phyloP scores from a whole-genome alignment of 257 asterid genomes.

The Leptodermis oblonga region DNA sequence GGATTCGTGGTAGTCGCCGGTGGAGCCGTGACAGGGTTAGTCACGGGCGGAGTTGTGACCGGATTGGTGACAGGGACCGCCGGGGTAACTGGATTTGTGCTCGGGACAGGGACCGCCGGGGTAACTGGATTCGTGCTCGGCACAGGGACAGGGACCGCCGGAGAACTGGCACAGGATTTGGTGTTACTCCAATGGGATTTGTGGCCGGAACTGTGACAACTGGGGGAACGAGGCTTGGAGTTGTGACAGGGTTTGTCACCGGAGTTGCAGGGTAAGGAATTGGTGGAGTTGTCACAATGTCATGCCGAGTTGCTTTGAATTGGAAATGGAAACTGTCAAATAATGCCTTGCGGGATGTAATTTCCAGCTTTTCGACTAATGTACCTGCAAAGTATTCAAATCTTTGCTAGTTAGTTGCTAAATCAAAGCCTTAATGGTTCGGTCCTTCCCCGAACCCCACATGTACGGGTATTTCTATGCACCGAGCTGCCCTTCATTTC shows the following conservation, averaged over 20 bases:
- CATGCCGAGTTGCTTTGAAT: slow-evolving; percentile 30
- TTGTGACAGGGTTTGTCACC: slow-evolving; percentile 61
- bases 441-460: no score
- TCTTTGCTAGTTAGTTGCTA: background rate
- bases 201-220: slow-evolving; percentile 46
- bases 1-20: slow-evolving; percentile 29
- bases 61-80: slow-evolving; percentile 39
- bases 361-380: slow-evolving; percentile 13
- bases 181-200: slow-evolving; percentile 35
- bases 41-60: slow-evolving; percentile 27
- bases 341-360: slow-evolving; percentile 26
- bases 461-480: no score
- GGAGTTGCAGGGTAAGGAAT: slow-evolving; percentile 46
- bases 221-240: slow-evolving; percentile 41
- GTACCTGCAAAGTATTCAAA: slow-evolving; percentile 20
- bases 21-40: slow-evolving; percentile 33
- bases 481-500: no score
- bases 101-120: slow-evolving; percentile 34
- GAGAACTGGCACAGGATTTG: slow-evolving; percentile 33
- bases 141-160: slow-evolving; percentile 22
- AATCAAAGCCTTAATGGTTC: no score
- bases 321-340: slow-evolving; percentile 21
- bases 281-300: slow-evolving; percentile 33
- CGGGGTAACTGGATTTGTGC: slow-evolving; percentile 47
- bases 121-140: slow-evolving; percentile 28